Percentiles rank a stretch among this genome's conserved stretches.
phyloP scores from a whole-genome alignment of 305 asterid species.

The Vinca major region DNA sequence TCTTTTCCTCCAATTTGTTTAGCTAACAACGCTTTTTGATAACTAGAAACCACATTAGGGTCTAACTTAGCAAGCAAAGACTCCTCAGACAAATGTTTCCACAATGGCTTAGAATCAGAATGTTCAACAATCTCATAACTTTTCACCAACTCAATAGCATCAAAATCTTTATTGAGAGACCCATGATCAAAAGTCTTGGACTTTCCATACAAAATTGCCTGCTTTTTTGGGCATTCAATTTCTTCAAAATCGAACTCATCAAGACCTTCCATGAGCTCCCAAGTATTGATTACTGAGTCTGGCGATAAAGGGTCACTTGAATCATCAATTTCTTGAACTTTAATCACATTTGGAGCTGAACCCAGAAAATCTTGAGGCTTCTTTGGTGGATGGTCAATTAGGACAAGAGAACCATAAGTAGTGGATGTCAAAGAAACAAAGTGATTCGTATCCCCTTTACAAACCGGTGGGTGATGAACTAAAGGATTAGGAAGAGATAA shows the following conservation, averaged over 20 bases:
- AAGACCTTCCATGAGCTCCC: conserved; percentile 96
- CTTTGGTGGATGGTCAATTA: conserved; percentile 41
- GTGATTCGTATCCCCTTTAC: conserved; percentile 73
- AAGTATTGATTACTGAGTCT: conserved; percentile 81
- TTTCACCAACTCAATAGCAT: conserved; percentile 34
- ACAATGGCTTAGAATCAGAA: conserved; percentile 58
- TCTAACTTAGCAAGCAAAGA: conserved; percentile 55
- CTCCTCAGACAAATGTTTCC: conserved; percentile 89
- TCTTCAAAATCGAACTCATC: conserved; percentile 47
- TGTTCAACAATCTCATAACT: conserved; percentile 71
- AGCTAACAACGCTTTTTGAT: conserved; percentile 39
- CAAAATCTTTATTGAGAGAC: conserved; percentile 23
- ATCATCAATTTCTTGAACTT: conserved; percentile 23
- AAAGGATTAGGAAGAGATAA: conserved; percentile 65
- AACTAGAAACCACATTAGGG: conserved; percentile 40
- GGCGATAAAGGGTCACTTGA: conserved; percentile 55
- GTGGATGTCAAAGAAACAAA: conserved; percentile 76
- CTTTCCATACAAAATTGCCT: conserved; percentile 1
- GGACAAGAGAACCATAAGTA: conserved; percentile 73
- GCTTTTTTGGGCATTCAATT: conserved; percentile 30
- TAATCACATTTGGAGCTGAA: conserved; percentile 25
- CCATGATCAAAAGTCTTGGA: conserved; percentile 17
- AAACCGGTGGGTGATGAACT: conserved; percentile 70
- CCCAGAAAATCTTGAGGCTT: conserved; percentile 26
- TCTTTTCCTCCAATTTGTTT: conserved; percentile 33